Percentiles rank a stretch among this genome's conserved stretches.
Evolutionary conservation across 306 rosid genomes (phyloP).

Genomic region (Herpetospermum pedunculosum): DNA sequence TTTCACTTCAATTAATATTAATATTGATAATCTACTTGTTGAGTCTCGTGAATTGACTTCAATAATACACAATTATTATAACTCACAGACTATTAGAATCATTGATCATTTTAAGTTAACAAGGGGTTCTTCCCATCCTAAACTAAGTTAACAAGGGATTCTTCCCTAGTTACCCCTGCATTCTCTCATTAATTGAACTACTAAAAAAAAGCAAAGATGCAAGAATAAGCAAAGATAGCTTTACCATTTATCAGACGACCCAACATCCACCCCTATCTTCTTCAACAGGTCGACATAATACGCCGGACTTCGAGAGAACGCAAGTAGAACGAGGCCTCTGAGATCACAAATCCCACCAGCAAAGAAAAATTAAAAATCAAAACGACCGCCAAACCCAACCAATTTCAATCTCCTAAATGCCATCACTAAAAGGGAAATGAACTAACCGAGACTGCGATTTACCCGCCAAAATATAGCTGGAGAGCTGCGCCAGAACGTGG

Average conservation of each 20-base stretch:
- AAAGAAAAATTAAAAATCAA: background rate
- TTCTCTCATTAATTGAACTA: background rate
- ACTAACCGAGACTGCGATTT: slow-evolving; percentile 74
- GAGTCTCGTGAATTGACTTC: too few species aligned
- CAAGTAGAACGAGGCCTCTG: slow-evolving; percentile 65
- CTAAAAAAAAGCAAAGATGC: background rate
- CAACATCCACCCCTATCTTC: slow-evolving; percentile 32
- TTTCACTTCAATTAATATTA: background rate
- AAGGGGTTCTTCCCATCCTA: too few species aligned
- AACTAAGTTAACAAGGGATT: background rate
- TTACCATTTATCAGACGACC: slow-evolving; percentile 50
- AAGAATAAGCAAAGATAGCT: background rate
- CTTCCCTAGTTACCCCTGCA: background rate
- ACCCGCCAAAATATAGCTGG: slow-evolving; percentile 35
- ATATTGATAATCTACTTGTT: background rate
- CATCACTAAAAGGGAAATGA: background rate
- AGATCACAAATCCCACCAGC: background rate
- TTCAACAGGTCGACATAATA: slow-evolving; percentile 43
- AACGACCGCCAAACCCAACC: background rate
- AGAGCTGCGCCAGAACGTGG: slow-evolving; percentile 51
- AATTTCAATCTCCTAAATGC: background rate
- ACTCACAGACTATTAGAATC: too few species aligned
- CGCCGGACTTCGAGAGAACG: slow-evolving; percentile 58
- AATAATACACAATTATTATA: too few species aligned
- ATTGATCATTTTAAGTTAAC: too few species aligned